Base-by-base conservation (phyloP, 495 filamentous ascomycete species). In the Xylaria longipes region DNA sequence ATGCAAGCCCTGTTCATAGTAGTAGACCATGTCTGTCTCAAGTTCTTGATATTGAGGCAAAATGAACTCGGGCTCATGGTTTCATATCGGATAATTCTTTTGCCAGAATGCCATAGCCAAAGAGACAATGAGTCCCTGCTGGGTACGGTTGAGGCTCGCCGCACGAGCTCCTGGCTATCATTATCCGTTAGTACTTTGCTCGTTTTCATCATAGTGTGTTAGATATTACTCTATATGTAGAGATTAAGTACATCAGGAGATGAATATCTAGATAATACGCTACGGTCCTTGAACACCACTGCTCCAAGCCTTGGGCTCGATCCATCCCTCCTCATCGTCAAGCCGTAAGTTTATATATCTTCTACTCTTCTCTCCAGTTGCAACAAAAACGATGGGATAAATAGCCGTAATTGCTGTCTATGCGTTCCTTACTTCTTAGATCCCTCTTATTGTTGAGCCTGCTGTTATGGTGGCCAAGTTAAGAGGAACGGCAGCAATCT, bases 51-150 rank as follows among this genome's bases (percentile, higher is more conserved):
- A 70, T 70, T 62, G 57, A 70, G 68, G 57, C 68, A 70, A 70
- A 61, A 62, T 61, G 45, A 48, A 29, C 57, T 52, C 41, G 68
- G 68, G 27, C 31, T 70, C 68, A 62, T 48, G 68, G 57, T 70
- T 62, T 70, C 68, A 70, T 70, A 70, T 70, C 43, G 57, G 68
- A 70, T 61, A 63, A 56, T 46, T 46, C 37, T 60, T 69, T 69
- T 69, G 54, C 66, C 66, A 69, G 66, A 69, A 69, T 69, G 41
- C 22, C 50, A 68, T 61, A 29, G 52, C 27, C 66, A 61, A 46
- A 60, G 56, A 61, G 52, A 57, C 54, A 61, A 46, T 43, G 56
- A 69, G 25, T 69, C 39, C 52, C 52, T 46, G 25, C 66, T 56
- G 12, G 48, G 12, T 29, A 54, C n/a, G 35, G 66, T 58, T 58